Evolutionary conservation across 1,139 yeast species (phyloP).

Genomic region (Pichia kudriavzevii): DNA sequence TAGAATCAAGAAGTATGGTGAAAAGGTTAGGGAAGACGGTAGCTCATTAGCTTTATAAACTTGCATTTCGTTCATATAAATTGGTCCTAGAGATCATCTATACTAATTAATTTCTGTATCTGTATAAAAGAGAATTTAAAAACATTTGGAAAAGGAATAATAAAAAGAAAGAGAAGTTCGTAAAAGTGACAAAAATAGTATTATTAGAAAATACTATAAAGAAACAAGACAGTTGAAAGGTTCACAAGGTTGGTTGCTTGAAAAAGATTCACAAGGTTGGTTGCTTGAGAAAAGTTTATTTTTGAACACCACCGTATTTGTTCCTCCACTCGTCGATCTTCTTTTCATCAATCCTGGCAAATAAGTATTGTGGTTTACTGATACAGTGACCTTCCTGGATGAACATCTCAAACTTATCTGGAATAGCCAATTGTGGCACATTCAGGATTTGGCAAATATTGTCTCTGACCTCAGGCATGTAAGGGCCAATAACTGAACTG

Average conservation of each 20-base stretch:
- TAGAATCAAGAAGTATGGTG: constrained; percentile 97
- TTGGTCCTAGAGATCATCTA: too few species aligned
- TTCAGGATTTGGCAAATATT: constrained; percentile 73
- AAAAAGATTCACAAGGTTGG: too few species aligned
- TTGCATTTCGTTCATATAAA: too few species aligned
- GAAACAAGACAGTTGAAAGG: not conserved
- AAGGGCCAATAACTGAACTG: constrained; percentile 75
- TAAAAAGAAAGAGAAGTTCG: too few species aligned
- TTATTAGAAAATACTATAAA: not conserved
- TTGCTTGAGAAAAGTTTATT: too few species aligned
- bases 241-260: too few species aligned
- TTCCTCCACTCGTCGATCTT: constrained; percentile 83
- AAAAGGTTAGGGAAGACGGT: constrained; percentile 79
- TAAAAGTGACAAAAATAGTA: too few species aligned
- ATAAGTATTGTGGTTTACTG: constrained; percentile 85
- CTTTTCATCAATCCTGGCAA: constrained; percentile 84
- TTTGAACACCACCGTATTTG: constrained; percentile 67
- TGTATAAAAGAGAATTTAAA: not conserved
- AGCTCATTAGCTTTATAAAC: constrained; percentile 39
- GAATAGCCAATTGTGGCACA: constrained; percentile 72
- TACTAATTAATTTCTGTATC: not conserved
- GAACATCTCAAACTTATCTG: constrained; percentile 63
- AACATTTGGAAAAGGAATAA: too few species aligned
- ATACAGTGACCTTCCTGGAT: constrained; percentile 79
- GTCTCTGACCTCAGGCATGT: constrained; percentile 76